Conservation (phyloP, 768 basidiomycete genomes). For the Collybia sp. region DNA sequence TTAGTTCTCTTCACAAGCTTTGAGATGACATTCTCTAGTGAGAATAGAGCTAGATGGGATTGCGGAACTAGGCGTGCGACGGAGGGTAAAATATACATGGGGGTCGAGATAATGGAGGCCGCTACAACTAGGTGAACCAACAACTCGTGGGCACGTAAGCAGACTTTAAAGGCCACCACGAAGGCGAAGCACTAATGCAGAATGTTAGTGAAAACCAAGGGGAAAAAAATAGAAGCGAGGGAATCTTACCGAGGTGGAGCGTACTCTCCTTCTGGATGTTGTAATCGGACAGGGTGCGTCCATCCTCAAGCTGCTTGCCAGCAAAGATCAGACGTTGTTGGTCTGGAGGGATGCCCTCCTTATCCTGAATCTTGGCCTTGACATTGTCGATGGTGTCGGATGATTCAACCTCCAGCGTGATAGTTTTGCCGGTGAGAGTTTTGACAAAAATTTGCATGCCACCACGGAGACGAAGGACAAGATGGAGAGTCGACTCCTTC, state of each 20-base stretch:
- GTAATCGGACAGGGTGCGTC: conserved; percentile 73
- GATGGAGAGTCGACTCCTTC: conserved; percentile 73
- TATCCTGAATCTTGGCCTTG: conserved; percentile 76
- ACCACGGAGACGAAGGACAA: conserved; percentile 71
- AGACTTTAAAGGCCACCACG: conserved; percentile 52
- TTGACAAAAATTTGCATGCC: conserved; percentile 74
- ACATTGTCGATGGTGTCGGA: conserved; percentile 77
- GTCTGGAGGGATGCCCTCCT: conserved; percentile 77
- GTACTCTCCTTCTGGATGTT: conserved; percentile 77
- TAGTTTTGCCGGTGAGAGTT: conserved; percentile 72
- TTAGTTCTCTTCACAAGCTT: too few relatives aligned
- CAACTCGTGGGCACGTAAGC: neutral
- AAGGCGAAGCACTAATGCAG: conserved; percentile 57
- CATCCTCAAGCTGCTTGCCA: conserved; percentile 77
- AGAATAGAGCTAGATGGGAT: too few relatives aligned
- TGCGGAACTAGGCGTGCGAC: too few relatives aligned
- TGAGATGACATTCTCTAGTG: too few relatives aligned
- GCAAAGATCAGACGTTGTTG: conserved; percentile 80
- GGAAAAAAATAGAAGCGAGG: neutral
- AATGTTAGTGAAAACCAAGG: conserved; percentile 1
- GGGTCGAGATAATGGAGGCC: too few relatives aligned
- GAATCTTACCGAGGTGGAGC: conserved; percentile 42
- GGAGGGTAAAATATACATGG: too few relatives aligned
- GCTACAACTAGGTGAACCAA: too few relatives aligned
- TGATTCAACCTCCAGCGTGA: conserved; percentile 72